phyloP scores from a whole-genome alignment of 2,329 filamentous ascomycete species.

The Sarocladiaceae sp. region DNA sequence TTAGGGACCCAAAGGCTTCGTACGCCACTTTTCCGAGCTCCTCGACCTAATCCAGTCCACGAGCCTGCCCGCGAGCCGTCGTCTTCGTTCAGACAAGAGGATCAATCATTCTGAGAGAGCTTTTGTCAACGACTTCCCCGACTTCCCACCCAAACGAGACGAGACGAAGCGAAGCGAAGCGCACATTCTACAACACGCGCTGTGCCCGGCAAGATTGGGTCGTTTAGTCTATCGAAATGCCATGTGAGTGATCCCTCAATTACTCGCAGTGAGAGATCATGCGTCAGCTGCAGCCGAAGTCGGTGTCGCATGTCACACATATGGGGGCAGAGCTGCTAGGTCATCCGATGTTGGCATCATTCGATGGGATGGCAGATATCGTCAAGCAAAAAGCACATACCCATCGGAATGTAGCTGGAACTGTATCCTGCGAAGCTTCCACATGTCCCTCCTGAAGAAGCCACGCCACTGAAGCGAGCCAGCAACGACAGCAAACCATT shows the following conservation, averaged over 20 bases:
- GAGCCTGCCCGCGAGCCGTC: conserved; percentile 1
- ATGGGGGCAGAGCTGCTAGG: no score
- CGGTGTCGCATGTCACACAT: not conserved
- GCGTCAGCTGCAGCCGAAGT: not conserved
- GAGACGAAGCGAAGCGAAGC: not conserved
- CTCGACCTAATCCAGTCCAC: not conserved
- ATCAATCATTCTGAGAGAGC: not conserved
- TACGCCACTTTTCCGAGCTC: not conserved
- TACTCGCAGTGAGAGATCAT: not conserved
- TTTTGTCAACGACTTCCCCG: not conserved
- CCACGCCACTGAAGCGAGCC: no score
- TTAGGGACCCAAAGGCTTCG: no score
- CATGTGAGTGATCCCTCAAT: conserved; percentile 16
- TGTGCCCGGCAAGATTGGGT: not conserved
- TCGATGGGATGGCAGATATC: no score
- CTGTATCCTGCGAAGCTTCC: no score
- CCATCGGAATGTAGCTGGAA: no score
- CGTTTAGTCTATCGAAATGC: conserved; percentile 15
- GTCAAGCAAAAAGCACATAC: no score
- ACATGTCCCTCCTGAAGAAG: no score
- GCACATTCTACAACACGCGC: not conserved
- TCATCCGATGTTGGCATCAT: no score
- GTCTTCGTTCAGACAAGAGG: not conserved
- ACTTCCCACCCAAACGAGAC: conserved; percentile 1
- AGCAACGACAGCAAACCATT: no score